Evolutionary conservation across 2,329 filamentous ascomycete species (phyloP).

Genomic region (Pseudogymnoascus sp.): DNA sequence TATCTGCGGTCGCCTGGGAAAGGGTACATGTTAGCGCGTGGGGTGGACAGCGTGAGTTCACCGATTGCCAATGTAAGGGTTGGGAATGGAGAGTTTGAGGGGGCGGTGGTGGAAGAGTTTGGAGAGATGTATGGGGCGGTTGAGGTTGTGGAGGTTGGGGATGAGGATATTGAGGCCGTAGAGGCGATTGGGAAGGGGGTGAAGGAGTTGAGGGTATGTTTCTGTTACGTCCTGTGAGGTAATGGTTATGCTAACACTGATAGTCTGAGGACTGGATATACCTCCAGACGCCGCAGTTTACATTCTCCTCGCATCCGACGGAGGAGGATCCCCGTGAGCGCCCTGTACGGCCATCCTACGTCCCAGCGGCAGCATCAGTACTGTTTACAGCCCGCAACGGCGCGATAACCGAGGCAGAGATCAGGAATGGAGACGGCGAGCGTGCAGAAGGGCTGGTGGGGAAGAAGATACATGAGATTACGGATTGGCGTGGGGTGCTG

Average conservation of each 20-base stretch:
- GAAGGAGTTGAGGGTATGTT: constrained; percentile 51
- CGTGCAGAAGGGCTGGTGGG: constrained; percentile 7
- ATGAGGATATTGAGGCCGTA: constrained; percentile 39
- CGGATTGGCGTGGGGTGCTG: constrained; percentile 29
- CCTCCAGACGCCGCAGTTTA: constrained; percentile 78
- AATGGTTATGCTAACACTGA: constrained; percentile 21
- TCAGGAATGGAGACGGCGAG: background rate
- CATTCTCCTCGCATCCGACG: constrained; percentile 55
- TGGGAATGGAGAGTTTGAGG: constrained; percentile 39
- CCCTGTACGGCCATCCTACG: constrained; percentile 40
- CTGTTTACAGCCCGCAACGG: constrained; percentile 21
- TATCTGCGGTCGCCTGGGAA: constrained; percentile 74
- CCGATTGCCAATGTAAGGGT: constrained; percentile 72
- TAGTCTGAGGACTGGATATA: constrained; percentile 69
- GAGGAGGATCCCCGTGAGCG: constrained; percentile 46
- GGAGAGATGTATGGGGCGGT: constrained; percentile 51
- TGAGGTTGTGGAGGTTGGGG: constrained; percentile 29
- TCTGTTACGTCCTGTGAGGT: background rate
- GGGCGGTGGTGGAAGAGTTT: constrained; percentile 60
- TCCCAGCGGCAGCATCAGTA: constrained; percentile 37
- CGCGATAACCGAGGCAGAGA: constrained; percentile 16
- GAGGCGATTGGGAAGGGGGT: constrained; percentile 55
- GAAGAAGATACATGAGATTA: constrained; percentile 43
- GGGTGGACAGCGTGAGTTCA: constrained; percentile 86
- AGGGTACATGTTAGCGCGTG: constrained; percentile 68